These are phyloP conservation scores for Pseudognaphalium luteoalbum DNA, from an alignment of 129 eudicot genomes.

Conservation along the genomic window DNA sequence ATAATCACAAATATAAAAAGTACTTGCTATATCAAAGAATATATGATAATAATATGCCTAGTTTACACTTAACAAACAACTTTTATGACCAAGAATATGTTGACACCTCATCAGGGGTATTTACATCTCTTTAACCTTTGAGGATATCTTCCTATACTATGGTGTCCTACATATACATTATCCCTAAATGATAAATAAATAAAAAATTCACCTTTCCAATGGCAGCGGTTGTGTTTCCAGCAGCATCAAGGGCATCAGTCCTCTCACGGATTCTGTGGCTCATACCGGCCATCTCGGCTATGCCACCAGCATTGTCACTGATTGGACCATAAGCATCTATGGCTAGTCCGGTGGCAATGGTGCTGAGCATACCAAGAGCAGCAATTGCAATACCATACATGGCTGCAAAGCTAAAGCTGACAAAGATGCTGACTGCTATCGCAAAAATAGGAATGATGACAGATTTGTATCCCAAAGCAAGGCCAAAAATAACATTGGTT, in stretches of 20 bases:
- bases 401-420: constrained; percentile 82
- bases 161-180: neutral
- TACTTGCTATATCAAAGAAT: neutral
- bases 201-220: constrained; percentile 62
- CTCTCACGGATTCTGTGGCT: constrained; percentile 87
- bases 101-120: neutral
- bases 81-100: neutral
- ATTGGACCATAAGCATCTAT: constrained; percentile 92
- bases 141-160: neutral
- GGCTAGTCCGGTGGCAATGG: constrained; percentile 90
- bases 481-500: constrained; percentile 84
- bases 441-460: constrained; percentile 89
- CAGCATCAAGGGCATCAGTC: constrained; percentile 93
- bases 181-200: neutral
- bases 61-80: neutral
- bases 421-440: constrained; percentile 69
- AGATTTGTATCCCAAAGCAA: constrained; percentile 90
- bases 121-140: too few relatives aligned
- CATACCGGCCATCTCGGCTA: constrained; percentile 98
- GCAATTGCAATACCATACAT: constrained; percentile 88
- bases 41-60: neutral
- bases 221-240: constrained; percentile 92
- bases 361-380: constrained; percentile 87
- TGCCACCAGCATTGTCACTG: constrained; percentile 92
- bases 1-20: neutral